phyloP scores from a whole-genome alignment of 2,329 filamentous ascomycete species.

The Davidsoniella virescens region DNA sequence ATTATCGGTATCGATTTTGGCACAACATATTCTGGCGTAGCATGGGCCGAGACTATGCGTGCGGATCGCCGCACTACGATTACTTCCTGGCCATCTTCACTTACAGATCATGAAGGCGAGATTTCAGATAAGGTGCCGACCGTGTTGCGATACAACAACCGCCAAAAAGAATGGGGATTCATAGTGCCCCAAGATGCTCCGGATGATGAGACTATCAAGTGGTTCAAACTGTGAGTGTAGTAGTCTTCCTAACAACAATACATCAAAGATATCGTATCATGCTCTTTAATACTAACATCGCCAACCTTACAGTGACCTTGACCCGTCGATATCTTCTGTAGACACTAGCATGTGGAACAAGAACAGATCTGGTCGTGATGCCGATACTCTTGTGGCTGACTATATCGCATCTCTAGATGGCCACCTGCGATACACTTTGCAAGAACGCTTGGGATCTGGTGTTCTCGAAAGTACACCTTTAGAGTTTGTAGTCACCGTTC shows the following conservation, averaged over 20 bases:
- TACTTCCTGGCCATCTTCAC: constrained; percentile 29
- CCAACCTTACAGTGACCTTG: too few species aligned
- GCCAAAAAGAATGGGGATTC: constrained; percentile 33
- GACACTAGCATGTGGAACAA: too few species aligned
- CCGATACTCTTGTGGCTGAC: constrained; percentile 28
- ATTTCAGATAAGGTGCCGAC: constrained; percentile 33
- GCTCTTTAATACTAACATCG: too few species aligned
- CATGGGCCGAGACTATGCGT: constrained; percentile 30
- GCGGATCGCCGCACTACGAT: constrained; percentile 27
- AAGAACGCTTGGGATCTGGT: constrained; percentile 25
- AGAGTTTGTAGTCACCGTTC: constrained; percentile 40
- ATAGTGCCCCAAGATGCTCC: constrained; percentile 28
- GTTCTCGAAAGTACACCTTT: constrained; percentile 29
- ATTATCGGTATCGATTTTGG: constrained; percentile 40
- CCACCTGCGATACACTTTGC: constrained; percentile 30
- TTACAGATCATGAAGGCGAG: constrained; percentile 21
- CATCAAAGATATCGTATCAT: too few species aligned
- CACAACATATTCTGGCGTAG: constrained; percentile 39
- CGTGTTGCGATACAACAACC: constrained; percentile 26
- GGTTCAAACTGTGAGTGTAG: constrained; percentile 33
- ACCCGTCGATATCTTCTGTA: too few species aligned
- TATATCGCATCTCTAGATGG: constrained; percentile 32
- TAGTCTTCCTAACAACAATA: too few species aligned
- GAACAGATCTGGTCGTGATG: constrained; percentile 14
- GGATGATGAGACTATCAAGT: constrained; percentile 24